Evolutionary conservation across 306 rosid genomes (phyloP).

Genomic region (Prosopis cineraria): DNA sequence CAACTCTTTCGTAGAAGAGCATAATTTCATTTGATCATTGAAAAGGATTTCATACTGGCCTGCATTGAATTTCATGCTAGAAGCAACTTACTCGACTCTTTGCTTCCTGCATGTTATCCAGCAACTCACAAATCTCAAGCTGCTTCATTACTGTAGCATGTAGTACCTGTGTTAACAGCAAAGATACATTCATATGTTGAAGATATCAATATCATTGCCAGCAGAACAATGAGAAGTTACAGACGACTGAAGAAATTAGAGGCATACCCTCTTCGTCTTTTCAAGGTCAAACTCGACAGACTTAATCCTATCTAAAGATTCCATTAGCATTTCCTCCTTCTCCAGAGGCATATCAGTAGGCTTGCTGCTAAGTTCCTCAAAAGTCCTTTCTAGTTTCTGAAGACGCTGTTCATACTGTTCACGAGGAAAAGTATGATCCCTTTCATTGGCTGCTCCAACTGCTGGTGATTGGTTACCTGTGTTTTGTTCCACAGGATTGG

Average conservation of each 20-base stretch:
- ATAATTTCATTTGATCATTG: not conserved
- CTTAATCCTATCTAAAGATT: constrained; percentile 89
- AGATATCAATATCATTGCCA: constrained; percentile 5
- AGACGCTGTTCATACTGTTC: constrained; percentile 70
- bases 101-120: constrained; percentile 69
- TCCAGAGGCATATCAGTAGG: constrained; percentile 81
- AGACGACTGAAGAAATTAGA: constrained; percentile 18
- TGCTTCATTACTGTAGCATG: constrained; percentile 76
- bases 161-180: constrained; percentile 55
- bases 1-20: not conserved
- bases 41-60: not conserved
- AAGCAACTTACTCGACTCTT: constrained; percentile 64
- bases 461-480: constrained; percentile 45
- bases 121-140: constrained; percentile 69
- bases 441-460: constrained; percentile 54
- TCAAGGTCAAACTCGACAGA: constrained; percentile 88
- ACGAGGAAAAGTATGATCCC: constrained; percentile 51
- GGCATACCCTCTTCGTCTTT: constrained; percentile 83
- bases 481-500: constrained; percentile 44
- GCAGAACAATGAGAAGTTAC: constrained; percentile 12
- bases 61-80: not conserved
- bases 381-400: constrained; percentile 69
- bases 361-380: constrained; percentile 65
- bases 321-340: constrained; percentile 79
- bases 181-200: not conserved